These are phyloP conservation scores for Phylloporus scabripes DNA, from an alignment of 768 basidiomycete genomes.

Conservation along the genomic window DNA sequence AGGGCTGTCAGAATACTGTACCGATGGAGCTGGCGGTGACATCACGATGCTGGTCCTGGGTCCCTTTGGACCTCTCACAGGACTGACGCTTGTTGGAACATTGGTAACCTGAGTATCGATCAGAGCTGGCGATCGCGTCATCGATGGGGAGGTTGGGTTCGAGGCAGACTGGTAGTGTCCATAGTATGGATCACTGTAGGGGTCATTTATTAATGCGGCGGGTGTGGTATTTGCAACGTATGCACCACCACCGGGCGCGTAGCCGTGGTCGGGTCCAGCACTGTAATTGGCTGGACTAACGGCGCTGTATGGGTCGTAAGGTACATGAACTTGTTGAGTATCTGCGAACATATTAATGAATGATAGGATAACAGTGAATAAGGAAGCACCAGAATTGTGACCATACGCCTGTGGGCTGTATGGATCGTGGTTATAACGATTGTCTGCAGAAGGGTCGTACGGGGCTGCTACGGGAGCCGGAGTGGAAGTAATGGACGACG, in stretches of 20 bases:
- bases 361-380: slow-evolving; percentile 25
- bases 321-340: slow-evolving; percentile 45
- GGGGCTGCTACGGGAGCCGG: slow-evolving; percentile 12
- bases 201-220: slow-evolving; percentile 32
- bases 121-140: slow-evolving; percentile 32
- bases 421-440: slow-evolving; percentile 25
- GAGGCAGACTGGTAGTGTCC: slow-evolving; percentile 16
- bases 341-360: slow-evolving; percentile 35
- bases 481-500: slow-evolving; percentile 27
- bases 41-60: slow-evolving; percentile 26
- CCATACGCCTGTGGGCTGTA: slow-evolving; percentile 39
- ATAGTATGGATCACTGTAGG: slow-evolving; percentile 28
- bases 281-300: slow-evolving; percentile 41
- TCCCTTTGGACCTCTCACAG: slow-evolving; percentile 40
- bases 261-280: slow-evolving; percentile 41
- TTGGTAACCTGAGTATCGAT: slow-evolving; percentile 36
- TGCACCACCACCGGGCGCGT: slow-evolving; percentile 52
- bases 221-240: slow-evolving; percentile 48
- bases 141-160: slow-evolving; percentile 27
- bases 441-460: slow-evolving; percentile 20
- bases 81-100: slow-evolving; percentile 29
- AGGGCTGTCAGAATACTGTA: slow-evolving; percentile 49
- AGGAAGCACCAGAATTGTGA: slow-evolving; percentile 48
- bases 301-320: slow-evolving; percentile 47
- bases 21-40: slow-evolving; percentile 13